These are phyloP conservation scores for Selaginella tamariscina DNA, from an alignment of 75 land plant species.

Conservation along the genomic window DNA sequence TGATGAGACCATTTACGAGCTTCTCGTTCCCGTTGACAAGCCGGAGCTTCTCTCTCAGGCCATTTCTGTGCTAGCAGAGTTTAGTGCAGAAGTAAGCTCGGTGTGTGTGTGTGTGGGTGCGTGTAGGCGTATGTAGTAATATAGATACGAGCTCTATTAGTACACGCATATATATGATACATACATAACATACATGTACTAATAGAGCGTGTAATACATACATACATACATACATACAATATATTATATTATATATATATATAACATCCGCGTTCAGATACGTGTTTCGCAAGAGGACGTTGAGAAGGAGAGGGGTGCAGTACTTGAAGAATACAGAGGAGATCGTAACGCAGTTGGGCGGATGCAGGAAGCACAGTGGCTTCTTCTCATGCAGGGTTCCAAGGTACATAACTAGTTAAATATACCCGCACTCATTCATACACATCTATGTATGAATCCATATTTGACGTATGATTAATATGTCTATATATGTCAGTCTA, in stretches of 20 bases:
- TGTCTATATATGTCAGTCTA: too few relatives aligned
- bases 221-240: too few relatives aligned
- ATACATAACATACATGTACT: too few relatives aligned
- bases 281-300: slow-evolving; percentile 80
- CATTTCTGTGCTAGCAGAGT: slow-evolving; percentile 81
- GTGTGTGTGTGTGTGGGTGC: too few relatives aligned
- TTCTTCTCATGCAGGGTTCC: slow-evolving; percentile 85
- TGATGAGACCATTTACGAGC: slow-evolving; percentile 92
- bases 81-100: slow-evolving; percentile 84
- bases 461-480: too few relatives aligned
- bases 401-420: too few relatives aligned
- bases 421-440: too few relatives aligned
- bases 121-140: too few relatives aligned
- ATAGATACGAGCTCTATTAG: too few relatives aligned
- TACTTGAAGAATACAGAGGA: slow-evolving; percentile 84
- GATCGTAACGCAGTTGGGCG: slow-evolving; percentile 87
- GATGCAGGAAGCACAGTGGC: slow-evolving; percentile 97
- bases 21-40: slow-evolving; percentile 95
- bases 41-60: slow-evolving; percentile 87
- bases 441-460: too few relatives aligned
- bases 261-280: slow-evolving; percentile 33
- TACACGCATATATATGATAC: too few relatives aligned
- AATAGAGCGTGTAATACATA: too few relatives aligned
- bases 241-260: slow-evolving; percentile 1
- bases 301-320: slow-evolving; percentile 98